Evolutionary conservation across 257 asterid species (phyloP).

Genomic region (Solanum chaucha): DNA sequence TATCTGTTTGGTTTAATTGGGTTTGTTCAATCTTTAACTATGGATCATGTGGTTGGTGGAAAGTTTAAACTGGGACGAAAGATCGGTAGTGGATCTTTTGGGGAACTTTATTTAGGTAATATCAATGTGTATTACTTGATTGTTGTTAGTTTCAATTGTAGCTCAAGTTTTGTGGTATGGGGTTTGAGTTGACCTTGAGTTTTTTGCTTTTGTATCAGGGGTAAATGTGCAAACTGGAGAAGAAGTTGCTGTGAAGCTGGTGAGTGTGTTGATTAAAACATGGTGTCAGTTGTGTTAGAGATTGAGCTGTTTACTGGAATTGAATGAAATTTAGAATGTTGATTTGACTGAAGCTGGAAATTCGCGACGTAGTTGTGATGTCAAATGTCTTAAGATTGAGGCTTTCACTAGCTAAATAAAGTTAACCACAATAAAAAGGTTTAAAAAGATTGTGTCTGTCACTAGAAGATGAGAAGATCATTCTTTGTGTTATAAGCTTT

Average conservation of each 20-base stretch:
- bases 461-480: not conserved
- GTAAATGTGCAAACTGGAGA: slow-evolving; percentile 70
- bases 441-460: not conserved
- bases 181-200: not conserved
- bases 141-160: not conserved
- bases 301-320: not conserved
- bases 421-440: not conserved
- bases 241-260: slow-evolving; percentile 91
- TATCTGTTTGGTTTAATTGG: slow-evolving; percentile 3
- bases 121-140: not conserved
- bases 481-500: not conserved
- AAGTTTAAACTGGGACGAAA: slow-evolving; percentile 82
- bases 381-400: not conserved
- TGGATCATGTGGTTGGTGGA: slow-evolving; percentile 79
- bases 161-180: not conserved
- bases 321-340: not conserved
- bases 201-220: slow-evolving; percentile 28
- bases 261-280: slow-evolving; percentile 17
- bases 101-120: slow-evolving; percentile 85
- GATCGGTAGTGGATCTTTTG: slow-evolving; percentile 96
- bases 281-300: not conserved
- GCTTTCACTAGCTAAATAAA: not conserved
- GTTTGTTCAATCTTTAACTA: slow-evolving; percentile 16
- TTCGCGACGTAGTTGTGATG: not conserved
- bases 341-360: not conserved